These are phyloP conservation scores for Pyrenophora tritici-repentis DNA, from an alignment of 2,329 filamentous ascomycete species.

Conservation along the genomic window DNA sequence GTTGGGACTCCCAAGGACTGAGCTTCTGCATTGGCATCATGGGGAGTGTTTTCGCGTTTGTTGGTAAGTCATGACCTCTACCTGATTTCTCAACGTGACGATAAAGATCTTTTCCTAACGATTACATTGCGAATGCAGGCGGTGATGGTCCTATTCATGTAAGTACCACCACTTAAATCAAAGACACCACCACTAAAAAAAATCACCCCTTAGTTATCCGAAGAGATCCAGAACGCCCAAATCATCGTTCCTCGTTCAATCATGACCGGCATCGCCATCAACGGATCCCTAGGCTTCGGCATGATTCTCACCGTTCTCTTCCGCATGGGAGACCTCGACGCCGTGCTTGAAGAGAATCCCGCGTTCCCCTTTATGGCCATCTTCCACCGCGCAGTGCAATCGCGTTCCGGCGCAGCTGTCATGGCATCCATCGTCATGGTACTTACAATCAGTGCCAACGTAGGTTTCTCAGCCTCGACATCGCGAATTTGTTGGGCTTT, in stretches of 20 bases:
- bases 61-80: slow-evolving; percentile 25
- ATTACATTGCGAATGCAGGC: background rate
- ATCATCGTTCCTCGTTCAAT: slow-evolving; percentile 43
- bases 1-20: slow-evolving; percentile 51
- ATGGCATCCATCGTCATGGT: slow-evolving; percentile 46
- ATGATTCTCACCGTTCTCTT: slow-evolving; percentile 38
- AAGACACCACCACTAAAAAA: background rate
- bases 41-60: slow-evolving; percentile 43
- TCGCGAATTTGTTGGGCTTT: slow-evolving; percentile 50
- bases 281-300: slow-evolving; percentile 46
- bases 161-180: background rate
- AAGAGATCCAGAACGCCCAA: slow-evolving; percentile 40
- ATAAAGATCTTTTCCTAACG: background rate
- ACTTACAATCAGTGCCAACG: slow-evolving; percentile 41
- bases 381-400: slow-evolving; percentile 44
- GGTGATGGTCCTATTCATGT: slow-evolving; percentile 48
- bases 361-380: slow-evolving; percentile 55
- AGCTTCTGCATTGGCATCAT: slow-evolving; percentile 50
- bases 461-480: slow-evolving; percentile 45
- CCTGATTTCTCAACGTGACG: background rate
- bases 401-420: slow-evolving; percentile 49
- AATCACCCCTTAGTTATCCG: slow-evolving; percentile 30
- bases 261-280: slow-evolving; percentile 45
- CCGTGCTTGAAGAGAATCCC: slow-evolving; percentile 43
- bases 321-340: slow-evolving; percentile 42